A percentile compares a stretch with the other conserved stretches of the same genome.
Conservation (phyloP, 2,329 filamentous ascomycete genomes). For the Cercospora canescens region DNA sequence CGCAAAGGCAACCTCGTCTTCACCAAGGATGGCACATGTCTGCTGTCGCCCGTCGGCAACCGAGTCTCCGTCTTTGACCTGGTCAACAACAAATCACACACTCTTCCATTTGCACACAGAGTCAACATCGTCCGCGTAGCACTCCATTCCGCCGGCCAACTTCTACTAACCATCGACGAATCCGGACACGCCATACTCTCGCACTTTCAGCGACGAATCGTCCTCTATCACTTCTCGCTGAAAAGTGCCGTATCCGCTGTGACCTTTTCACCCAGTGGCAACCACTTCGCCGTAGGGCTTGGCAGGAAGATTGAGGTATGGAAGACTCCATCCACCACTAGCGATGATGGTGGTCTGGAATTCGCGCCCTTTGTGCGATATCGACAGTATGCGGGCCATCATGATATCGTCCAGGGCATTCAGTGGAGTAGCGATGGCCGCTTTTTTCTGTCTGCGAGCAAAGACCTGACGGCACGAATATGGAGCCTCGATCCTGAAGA, state of each 20-base stretch:
- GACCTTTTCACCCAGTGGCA: slow-evolving; percentile 86
- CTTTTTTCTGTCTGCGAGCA: slow-evolving; percentile 90
- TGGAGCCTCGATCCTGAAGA: slow-evolving; percentile 90
- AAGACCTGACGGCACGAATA: slow-evolving; percentile 88
- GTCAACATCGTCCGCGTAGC: slow-evolving; percentile 89
- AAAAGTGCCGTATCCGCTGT: slow-evolving; percentile 78
- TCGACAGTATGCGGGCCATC: slow-evolving; percentile 82
- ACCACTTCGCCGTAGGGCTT: slow-evolving; percentile 85
- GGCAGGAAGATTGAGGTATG: slow-evolving; percentile 90
- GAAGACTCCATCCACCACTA: slow-evolving; percentile 82
- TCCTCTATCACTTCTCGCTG: slow-evolving; percentile 96
- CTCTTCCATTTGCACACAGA: slow-evolving; percentile 86
- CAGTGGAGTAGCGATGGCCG: slow-evolving; percentile 96
- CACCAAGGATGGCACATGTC: slow-evolving; percentile 91
- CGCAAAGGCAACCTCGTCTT: slow-evolving; percentile 96
- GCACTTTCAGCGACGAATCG: slow-evolving; percentile 80
- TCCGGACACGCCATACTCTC: slow-evolving; percentile 92
- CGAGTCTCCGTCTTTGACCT: slow-evolving; percentile 94
- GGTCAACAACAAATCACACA: slow-evolving; percentile 88
- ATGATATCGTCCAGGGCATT: slow-evolving; percentile 80
- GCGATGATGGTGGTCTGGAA: slow-evolving; percentile 78
- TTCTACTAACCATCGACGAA: slow-evolving; percentile 90
- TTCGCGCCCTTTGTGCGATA: slow-evolving; percentile 94
- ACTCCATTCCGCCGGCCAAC: slow-evolving; percentile 84
- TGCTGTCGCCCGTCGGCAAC: slow-evolving; percentile 96